These are phyloP conservation scores for Zalerion maritima DNA, from an alignment of 495 filamentous ascomycete genomes.

Conservation along the genomic window DNA sequence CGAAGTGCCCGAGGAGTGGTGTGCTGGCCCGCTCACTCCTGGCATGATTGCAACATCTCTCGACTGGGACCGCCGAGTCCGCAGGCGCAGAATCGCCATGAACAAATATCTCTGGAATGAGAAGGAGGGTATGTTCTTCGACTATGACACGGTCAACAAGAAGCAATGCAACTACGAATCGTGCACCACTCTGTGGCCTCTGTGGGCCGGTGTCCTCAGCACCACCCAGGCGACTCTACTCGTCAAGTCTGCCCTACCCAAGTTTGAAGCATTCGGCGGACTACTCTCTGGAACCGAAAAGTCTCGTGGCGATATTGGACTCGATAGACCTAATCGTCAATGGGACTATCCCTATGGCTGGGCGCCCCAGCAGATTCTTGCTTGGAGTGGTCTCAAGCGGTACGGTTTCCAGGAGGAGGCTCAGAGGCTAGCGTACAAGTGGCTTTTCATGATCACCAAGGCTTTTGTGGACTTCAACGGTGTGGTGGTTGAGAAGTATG, in stretches of 20 bases:
- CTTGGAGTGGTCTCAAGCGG: slow-evolving; percentile 79
- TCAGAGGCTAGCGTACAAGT: slow-evolving; percentile 78
- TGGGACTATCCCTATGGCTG: slow-evolving; percentile 98
- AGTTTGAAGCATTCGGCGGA: slow-evolving; percentile 75
- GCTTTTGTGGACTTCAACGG: slow-evolving; percentile 96
- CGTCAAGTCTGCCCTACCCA: slow-evolving; percentile 62
- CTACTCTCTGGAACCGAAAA: slow-evolving; percentile 79
- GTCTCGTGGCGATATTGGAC: slow-evolving; percentile 61
- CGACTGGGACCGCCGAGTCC: slow-evolving; percentile 74
- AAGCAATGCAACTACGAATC: slow-evolving; percentile 67
- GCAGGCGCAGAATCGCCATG: slow-evolving; percentile 61
- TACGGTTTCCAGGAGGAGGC: slow-evolving; percentile 87
- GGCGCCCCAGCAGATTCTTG: slow-evolving; percentile 97
- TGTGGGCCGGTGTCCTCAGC: slow-evolving; percentile 80
- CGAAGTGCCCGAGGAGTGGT: slow-evolving; percentile 65
- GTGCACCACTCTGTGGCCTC: slow-evolving; percentile 87
- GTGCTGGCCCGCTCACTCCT: slow-evolving; percentile 38
- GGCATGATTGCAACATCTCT: slow-evolving; percentile 62
- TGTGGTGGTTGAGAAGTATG: slow-evolving; percentile 96
- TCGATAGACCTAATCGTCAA: slow-evolving; percentile 82
- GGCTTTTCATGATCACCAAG: slow-evolving; percentile 95
- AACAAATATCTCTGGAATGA: slow-evolving; percentile 88
- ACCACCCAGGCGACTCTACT: slow-evolving; percentile 66
- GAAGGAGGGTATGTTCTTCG: slow-evolving; percentile 85
- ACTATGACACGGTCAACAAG: slow-evolving; percentile 77